Conservation (phyloP, 1,139 yeast genomes). For the Wickerhamomyces sp. region DNA sequence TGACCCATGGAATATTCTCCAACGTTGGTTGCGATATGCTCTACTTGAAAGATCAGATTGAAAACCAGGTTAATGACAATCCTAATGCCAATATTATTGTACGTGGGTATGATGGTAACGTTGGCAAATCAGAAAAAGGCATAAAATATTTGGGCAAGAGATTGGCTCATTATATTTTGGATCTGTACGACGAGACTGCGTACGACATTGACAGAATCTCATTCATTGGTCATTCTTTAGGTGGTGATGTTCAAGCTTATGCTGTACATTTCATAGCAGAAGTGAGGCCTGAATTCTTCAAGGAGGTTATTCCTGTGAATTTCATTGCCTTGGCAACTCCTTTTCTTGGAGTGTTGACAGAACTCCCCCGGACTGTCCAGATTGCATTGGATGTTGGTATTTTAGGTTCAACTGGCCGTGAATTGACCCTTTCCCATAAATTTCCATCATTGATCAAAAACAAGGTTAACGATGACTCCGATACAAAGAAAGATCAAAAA, state of each 20-base stretch:
- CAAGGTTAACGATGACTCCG: conserved; percentile 1
- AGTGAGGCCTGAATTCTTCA: conserved; percentile 51
- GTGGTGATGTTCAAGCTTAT: conserved; percentile 62
- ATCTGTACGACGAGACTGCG: conserved; percentile 35
- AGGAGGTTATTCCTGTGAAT: conserved; percentile 44
- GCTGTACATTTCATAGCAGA: conserved; percentile 48
- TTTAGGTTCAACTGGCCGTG: conserved; percentile 61
- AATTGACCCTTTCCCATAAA: conserved; percentile 41
- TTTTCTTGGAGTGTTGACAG: conserved; percentile 55
- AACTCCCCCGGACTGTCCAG: conserved; percentile 52
- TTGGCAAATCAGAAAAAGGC: conserved; percentile 60
- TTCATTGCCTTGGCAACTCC: conserved; percentile 60
- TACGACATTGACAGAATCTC: conserved; percentile 45
- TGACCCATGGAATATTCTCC: conserved; percentile 67
- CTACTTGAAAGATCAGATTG: conserved; percentile 54
- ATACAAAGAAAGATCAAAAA: conserved; percentile 7
- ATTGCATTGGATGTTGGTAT: conserved; percentile 58
- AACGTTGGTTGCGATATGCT: conserved; percentile 61
- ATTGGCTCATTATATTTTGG: conserved; percentile 51
- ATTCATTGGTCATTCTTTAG: conserved; percentile 59
- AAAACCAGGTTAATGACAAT: conserved; percentile 25
- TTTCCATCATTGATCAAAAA: conserved; percentile 21
- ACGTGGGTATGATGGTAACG: conserved; percentile 54
- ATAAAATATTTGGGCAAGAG: conserved; percentile 54
- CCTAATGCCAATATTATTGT: conserved; percentile 40